Conservation (phyloP, 2,329 filamentous ascomycete species). For the Phyllosticta paracitricarpa region DNA sequence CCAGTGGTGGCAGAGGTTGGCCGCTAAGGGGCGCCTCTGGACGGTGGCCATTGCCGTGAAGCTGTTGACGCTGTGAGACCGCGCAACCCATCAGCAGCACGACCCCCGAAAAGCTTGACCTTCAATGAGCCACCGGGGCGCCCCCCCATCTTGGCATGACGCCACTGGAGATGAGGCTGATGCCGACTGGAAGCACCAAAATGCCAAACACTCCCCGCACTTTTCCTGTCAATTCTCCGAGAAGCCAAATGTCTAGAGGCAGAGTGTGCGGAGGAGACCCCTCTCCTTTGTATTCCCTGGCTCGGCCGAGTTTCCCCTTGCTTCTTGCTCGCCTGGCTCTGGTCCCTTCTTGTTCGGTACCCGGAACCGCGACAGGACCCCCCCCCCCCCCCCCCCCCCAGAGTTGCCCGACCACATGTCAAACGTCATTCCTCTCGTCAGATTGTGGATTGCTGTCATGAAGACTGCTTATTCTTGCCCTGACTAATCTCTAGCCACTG, state of each 20-base stretch:
- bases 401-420: neutral
- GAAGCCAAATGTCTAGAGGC: too few relatives aligned
- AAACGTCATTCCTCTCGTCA: neutral
- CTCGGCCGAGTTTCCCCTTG: neutral
- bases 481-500: neutral
- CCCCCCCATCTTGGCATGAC: too few relatives aligned
- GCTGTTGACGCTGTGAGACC: neutral
- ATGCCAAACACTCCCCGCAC: too few relatives aligned
- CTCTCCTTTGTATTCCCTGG: neutral
- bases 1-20: neutral
- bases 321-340: neutral
- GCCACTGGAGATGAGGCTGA: too few relatives aligned
- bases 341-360: neutral
- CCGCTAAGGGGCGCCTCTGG: neutral
- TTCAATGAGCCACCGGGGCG: too few relatives aligned
- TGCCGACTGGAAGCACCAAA: too few relatives aligned
- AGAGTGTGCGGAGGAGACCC: neutral
- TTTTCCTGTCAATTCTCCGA: too few relatives aligned
- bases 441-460: neutral
- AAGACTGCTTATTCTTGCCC: neutral
- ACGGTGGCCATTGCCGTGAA: neutral
- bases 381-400: neutral
- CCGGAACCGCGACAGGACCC: too few relatives aligned
- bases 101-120: neutral
- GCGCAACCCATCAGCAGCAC: neutral